Base-by-base conservation (phyloP, 495 filamentous ascomycete species). In the Neurospora sp. region DNA sequence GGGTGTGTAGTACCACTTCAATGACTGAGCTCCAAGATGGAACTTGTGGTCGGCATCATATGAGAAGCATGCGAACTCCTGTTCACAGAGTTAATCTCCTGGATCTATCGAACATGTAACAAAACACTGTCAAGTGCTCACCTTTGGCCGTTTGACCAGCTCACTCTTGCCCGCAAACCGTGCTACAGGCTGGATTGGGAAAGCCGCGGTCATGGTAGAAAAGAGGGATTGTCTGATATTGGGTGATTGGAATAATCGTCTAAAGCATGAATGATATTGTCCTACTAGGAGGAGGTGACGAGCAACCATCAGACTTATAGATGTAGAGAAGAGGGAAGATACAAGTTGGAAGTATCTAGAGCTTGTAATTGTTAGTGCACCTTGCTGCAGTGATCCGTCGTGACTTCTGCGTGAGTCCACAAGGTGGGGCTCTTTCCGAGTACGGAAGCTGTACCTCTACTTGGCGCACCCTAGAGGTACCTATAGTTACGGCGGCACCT, bases 31-130 rank as follows among this genome's bases (percentile, higher is more conserved):
- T 66, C 93, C 93, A 12, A 91, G 87, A 69, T 83, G 90, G 77
- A 92, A 93, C n/a, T 86, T 76, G 80, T 92, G 96, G 14, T 93
- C 79, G 12, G 92, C 85, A 82, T 98, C 93, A 81, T 94, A 98
- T 1, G 95, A 98, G 80, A 98, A 99, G 79, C 84, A 92, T 3
- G 93, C 85, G 70, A 98, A 92, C 83, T 99, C 96, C 91, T 94
- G 27, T 1, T 10, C 1, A 35, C 3, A 16, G 10, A 35, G 53
- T 66, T 2, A 66, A 18, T 16, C 14, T 31, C 20, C 6, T 16
- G 6, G 31, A n/a, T 40, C 11, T 72, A 35, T 35, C 31, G 31
- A 35, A 35, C 4, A 35, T 5, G 5, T 40, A 22, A 48, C n/a
- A 53, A 68, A 48, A 48, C 18, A 48, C 18, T 70, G 5, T 68